These are phyloP conservation scores for Raphanus hybrid DNA, from an alignment of 441 rosid genomes.

Conservation along the genomic window DNA sequence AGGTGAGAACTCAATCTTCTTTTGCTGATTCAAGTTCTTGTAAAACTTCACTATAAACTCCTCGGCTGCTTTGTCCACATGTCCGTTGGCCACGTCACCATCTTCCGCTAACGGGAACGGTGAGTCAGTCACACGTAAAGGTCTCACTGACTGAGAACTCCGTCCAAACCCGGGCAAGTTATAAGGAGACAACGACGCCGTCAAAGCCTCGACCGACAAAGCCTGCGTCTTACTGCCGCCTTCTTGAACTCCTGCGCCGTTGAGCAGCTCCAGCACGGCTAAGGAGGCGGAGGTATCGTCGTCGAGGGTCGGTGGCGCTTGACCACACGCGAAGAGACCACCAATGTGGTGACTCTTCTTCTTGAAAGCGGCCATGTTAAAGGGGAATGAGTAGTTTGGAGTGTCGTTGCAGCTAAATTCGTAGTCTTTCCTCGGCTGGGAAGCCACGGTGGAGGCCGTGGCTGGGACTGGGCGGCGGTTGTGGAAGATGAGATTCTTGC, in stretches of 20 bases:
- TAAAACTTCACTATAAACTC: slow-evolving; percentile 84
- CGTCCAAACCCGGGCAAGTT: slow-evolving; percentile 66
- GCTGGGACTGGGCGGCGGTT: slow-evolving; percentile 49
- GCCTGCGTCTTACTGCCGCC: slow-evolving; percentile 32
- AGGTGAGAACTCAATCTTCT: slow-evolving; percentile 38
- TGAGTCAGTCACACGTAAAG: slow-evolving; percentile 89
- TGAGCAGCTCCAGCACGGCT: slow-evolving; percentile 62
- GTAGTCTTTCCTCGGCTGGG: slow-evolving; percentile 51
- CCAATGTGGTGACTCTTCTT: slow-evolving; percentile 46
- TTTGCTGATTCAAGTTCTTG: slow-evolving; percentile 63
- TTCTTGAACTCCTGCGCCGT: slow-evolving; percentile 37
- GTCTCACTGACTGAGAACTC: slow-evolving; percentile 64
- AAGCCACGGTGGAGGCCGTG: not conserved
- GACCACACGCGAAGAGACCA: slow-evolving; percentile 65
- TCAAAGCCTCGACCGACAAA: slow-evolving; percentile 44
- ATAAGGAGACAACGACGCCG: slow-evolving; percentile 62
- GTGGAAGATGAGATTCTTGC: slow-evolving; percentile 75
- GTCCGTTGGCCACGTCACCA: slow-evolving; percentile 52
- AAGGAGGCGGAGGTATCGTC: slow-evolving; percentile 58
- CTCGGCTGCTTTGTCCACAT: slow-evolving; percentile 76
- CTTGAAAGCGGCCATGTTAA: slow-evolving; percentile 49
- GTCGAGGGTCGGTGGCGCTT: slow-evolving; percentile 66
- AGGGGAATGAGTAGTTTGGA: slow-evolving; percentile 65
- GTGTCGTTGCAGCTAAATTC: slow-evolving; percentile 96
- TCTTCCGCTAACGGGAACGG: slow-evolving; percentile 75